phyloP scores from a whole-genome alignment of 495 filamentous ascomycete genomes.

The Daldinia childiae region DNA sequence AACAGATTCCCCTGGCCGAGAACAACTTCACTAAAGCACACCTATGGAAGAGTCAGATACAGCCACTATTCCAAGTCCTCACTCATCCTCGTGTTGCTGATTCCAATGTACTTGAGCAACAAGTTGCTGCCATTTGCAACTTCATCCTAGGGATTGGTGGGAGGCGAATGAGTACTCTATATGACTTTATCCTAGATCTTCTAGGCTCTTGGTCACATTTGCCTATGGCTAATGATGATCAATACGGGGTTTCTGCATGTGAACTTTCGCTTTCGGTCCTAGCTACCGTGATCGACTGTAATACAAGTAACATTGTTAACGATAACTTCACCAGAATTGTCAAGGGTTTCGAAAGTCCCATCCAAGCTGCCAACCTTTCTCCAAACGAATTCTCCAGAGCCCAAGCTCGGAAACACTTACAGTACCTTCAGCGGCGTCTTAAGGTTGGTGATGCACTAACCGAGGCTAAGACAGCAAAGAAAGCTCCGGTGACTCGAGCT shows the following conservation, averaged over 20 bases:
- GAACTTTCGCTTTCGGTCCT: slow-evolving; percentile 46
- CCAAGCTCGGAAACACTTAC: slow-evolving; percentile 43
- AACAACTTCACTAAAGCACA: not conserved
- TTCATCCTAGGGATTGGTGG: slow-evolving; percentile 47
- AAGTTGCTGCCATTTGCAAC: slow-evolving; percentile 47
- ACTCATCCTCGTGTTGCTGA: slow-evolving; percentile 46
- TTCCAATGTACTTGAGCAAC: slow-evolving; percentile 48
- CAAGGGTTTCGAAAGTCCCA: slow-evolving; percentile 7
- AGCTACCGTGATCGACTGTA: slow-evolving; percentile 47
- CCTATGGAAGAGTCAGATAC: slow-evolving; percentile 43
- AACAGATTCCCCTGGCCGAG: slow-evolving; percentile 32
- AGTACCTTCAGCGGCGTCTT: slow-evolving; percentile 46
- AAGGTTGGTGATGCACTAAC: slow-evolving; percentile 38
- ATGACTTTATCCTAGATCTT: slow-evolving; percentile 38
- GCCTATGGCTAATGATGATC: slow-evolving; percentile 8
- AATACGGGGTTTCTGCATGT: slow-evolving; percentile 28
- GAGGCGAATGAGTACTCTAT: slow-evolving; percentile 43
- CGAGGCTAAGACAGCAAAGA: not conserved
- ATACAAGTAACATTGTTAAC: slow-evolving; percentile 48
- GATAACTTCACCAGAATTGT: slow-evolving; percentile 36
- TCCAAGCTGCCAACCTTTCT: slow-evolving; percentile 16
- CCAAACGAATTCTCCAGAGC: slow-evolving; percentile 44
- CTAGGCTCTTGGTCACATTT: slow-evolving; percentile 12
- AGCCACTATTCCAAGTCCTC: slow-evolving; percentile 45
- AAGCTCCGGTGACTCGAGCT: slow-evolving; percentile 21